Evolutionary conservation across 495 filamentous ascomycete genomes (phyloP).

Genomic region (Clohesyomyces aquaticus): DNA sequence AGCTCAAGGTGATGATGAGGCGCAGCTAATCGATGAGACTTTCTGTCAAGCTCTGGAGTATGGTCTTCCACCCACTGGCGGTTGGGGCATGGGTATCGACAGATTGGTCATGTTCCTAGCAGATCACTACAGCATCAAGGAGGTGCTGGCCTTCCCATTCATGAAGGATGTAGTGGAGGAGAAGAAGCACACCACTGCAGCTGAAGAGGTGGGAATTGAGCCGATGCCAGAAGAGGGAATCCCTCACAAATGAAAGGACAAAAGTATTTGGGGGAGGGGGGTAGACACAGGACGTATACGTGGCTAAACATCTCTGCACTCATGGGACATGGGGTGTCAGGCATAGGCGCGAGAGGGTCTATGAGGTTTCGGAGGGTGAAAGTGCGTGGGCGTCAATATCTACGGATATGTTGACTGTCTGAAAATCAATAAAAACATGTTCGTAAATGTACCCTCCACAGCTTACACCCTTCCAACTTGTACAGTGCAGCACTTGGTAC

Average conservation of each 20-base stretch:
- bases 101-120: slow-evolving; percentile 97
- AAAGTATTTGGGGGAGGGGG: too few species aligned
- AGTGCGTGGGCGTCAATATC: not conserved
- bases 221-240: slow-evolving; percentile 70
- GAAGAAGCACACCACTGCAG: slow-evolving; percentile 59
- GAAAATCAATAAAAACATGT: not conserved
- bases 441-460: too few species aligned
- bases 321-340: too few species aligned
- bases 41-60: slow-evolving; percentile 86
- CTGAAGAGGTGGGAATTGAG: slow-evolving; percentile 67
- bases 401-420: not conserved
- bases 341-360: not conserved
- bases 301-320: too few species aligned
- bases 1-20: slow-evolving; percentile 95
- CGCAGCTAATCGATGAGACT: slow-evolving; percentile 91
- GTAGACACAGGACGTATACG: too few species aligned
- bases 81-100: slow-evolving; percentile 98
- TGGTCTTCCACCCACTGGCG: slow-evolving; percentile 89
- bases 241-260: slow-evolving; percentile 57
- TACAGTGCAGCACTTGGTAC: too few species aligned
- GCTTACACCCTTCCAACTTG: too few species aligned
- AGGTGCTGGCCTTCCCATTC: slow-evolving; percentile 90
- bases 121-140: slow-evolving; percentile 92
- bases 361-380: not conserved
- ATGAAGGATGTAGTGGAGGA: slow-evolving; percentile 70